A percentile compares a stretch with the other conserved stretches of the same genome.
Evolutionary conservation across 176 grass and related monocot genomes (phyloP).

Genomic region (Carex littledalei): DNA sequence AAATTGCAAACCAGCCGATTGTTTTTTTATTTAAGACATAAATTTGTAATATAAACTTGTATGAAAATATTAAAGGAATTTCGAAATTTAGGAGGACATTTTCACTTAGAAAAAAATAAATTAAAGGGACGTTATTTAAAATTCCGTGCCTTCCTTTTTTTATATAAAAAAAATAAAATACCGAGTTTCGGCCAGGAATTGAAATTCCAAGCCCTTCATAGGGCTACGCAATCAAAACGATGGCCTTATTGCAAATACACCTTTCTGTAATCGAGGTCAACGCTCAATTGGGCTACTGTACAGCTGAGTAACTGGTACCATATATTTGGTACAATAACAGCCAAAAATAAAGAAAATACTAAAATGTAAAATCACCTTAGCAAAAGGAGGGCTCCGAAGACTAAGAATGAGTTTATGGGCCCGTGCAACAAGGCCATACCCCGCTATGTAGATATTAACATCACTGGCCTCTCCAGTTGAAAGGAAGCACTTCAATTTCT

Average conservation of each 20-base stretch:
- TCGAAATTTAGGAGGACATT: too few species aligned
- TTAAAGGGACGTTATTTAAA: too few species aligned
- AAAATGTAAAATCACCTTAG: constrained; percentile 52
- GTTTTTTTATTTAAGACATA: neutral
- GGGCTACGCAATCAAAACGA: too few species aligned
- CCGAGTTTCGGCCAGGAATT: too few species aligned
- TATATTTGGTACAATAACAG: neutral
- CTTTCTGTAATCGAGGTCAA: neutral
- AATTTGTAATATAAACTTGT: too few species aligned
- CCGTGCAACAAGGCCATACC: constrained; percentile 50
- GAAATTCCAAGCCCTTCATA: too few species aligned
- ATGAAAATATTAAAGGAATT: too few species aligned
- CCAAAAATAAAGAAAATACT: neutral
- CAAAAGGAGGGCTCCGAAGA: constrained; percentile 62
- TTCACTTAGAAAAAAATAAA: too few species aligned
- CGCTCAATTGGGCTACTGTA: neutral
- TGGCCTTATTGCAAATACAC: neutral
- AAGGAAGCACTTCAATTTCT: constrained; percentile 67
- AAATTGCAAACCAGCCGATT: neutral
- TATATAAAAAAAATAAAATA: too few species aligned
- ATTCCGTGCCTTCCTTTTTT: too few species aligned
- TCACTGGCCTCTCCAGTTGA: constrained; percentile 75
- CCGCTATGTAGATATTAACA: constrained; percentile 65
- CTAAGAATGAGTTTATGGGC: constrained; percentile 87
- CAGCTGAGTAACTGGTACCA: neutral